phyloP scores from a whole-genome alignment of 805 yeast genomes.

The Suhomyces prunicola region DNA sequence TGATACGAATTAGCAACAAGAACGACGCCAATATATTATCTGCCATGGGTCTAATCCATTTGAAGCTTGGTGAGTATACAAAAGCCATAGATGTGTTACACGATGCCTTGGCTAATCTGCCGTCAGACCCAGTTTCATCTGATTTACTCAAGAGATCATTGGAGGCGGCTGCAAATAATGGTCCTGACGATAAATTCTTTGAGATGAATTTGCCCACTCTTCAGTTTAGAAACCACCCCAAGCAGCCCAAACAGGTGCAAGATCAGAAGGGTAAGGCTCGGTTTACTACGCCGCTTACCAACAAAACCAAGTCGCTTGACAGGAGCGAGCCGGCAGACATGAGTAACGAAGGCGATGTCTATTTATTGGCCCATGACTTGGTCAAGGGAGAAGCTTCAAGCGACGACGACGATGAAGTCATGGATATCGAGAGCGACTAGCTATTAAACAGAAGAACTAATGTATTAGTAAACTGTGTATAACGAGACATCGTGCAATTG shows the following conservation, averaged over 20 bases:
- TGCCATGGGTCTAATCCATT: slow-evolving; percentile 78
- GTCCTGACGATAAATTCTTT: slow-evolving; percentile 18
- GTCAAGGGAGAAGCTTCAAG: slow-evolving; percentile 47
- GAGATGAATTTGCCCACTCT: slow-evolving; percentile 24
- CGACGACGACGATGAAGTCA: slow-evolving; percentile 50
- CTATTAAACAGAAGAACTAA: not conserved
- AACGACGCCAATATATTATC: slow-evolving; percentile 72
- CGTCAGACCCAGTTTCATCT: slow-evolving; percentile 79
- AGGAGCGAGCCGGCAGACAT: not conserved
- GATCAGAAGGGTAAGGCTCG: slow-evolving; percentile 7
- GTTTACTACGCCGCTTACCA: slow-evolving; percentile 22
- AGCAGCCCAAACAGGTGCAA: not conserved
- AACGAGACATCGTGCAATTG: not conserved
- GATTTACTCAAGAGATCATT: slow-evolving; percentile 80
- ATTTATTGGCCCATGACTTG: slow-evolving; percentile 37
- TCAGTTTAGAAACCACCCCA: slow-evolving; percentile 16
- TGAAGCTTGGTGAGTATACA: slow-evolving; percentile 60
- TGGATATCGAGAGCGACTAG: slow-evolving; percentile 60
- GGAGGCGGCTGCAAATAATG: slow-evolving; percentile 47
- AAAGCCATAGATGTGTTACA: slow-evolving; percentile 78
- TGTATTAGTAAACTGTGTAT: not conserved
- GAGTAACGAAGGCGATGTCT: slow-evolving; percentile 20
- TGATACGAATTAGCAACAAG: slow-evolving; percentile 61
- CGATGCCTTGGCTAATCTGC: slow-evolving; percentile 72
- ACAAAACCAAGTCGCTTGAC: slow-evolving; percentile 10